Conservation (phyloP, 148 eudicot genomes). For the Silene uniflora region DNA sequence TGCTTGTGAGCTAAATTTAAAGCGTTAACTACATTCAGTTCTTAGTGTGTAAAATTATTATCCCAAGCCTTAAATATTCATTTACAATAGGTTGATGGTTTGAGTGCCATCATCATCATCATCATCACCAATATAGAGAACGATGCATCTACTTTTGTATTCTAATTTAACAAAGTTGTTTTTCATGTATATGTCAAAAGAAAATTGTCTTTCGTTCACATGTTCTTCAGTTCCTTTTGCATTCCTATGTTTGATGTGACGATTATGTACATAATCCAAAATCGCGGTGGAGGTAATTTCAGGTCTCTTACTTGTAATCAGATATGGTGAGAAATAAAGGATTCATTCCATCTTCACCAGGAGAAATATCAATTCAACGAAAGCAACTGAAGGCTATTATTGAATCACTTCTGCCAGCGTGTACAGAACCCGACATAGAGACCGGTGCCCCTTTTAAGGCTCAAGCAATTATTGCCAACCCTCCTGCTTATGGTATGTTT, state of each 20-base stretch:
- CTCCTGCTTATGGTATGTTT: conserved; percentile 50
- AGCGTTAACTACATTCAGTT: background rate
- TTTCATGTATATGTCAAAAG: background rate
- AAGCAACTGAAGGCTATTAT: conserved; percentile 39
- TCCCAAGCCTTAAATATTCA: background rate
- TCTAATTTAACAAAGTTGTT: background rate
- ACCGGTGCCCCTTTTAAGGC: conserved; percentile 31
- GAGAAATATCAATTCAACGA: conserved; percentile 37
- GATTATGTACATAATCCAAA: conserved; percentile 5
- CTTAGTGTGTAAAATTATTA: background rate
- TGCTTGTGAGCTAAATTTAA: background rate
- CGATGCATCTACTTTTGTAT: background rate
- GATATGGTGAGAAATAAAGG: conserved; percentile 48
- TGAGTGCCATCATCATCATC: background rate
- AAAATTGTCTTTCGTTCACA: background rate
- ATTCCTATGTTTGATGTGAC: background rate
- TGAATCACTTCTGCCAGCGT: conserved; percentile 40
- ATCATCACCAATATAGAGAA: background rate
- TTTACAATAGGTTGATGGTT: background rate
- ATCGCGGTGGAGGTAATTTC: conserved; percentile 11
- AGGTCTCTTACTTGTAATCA: conserved; percentile 19
- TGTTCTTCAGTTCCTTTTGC: background rate
- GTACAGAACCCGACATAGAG: conserved; percentile 35
- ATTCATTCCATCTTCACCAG: conserved; percentile 42
- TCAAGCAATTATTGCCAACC: conserved; percentile 43